A percentile compares a stretch with the other conserved stretches of the same genome.
Evolutionary conservation across 805 yeast species (phyloP).

Genomic region (Candida verbasci): DNA sequence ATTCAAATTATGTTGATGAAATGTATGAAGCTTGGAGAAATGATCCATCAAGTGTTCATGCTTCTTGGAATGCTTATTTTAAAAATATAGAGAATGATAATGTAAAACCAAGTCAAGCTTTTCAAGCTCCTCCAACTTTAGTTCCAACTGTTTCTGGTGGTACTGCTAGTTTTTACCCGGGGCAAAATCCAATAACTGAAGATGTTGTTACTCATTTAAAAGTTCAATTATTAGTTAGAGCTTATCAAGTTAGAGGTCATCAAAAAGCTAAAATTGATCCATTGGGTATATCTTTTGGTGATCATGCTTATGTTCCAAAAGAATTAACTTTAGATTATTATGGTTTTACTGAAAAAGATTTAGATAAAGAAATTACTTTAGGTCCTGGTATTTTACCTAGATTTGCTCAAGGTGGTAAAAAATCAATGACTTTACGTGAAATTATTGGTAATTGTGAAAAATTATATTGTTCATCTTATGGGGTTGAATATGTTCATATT

Average conservation of each 20-base stretch:
- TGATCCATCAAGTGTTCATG: constrained; percentile 89
- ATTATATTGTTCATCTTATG: constrained; percentile 83
- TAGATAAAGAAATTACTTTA: constrained; percentile 75
- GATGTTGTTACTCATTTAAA: constrained; percentile 85
- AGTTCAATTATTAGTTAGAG: constrained; percentile 94
- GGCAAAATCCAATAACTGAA: constrained; percentile 45
- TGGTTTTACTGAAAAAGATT: constrained; percentile 83
- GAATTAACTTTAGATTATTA: constrained; percentile 91
- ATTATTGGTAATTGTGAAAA: constrained; percentile 74
- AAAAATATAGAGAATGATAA: constrained; percentile 74
- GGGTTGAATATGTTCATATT: constrained; percentile 94
- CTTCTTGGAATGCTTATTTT: constrained; percentile 96
- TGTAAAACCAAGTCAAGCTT: constrained; percentile 72
- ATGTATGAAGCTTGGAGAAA: constrained; percentile 93
- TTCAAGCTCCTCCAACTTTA: constrained; percentile 86
- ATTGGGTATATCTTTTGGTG: constrained; percentile 84
- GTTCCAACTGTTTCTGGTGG: constrained; percentile 81
- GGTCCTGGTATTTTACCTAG: constrained; percentile 98
- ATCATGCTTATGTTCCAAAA: constrained; percentile 57
- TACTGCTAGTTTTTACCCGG: constrained; percentile 59
- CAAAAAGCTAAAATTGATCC: constrained; percentile 95
- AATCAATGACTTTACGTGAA: constrained; percentile 70
- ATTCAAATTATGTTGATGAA: constrained; percentile 92
- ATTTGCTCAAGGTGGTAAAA: constrained; percentile 64
- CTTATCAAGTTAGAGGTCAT: constrained; percentile 98